phyloP scores from a whole-genome alignment of 306 rosid species.

The Neltuma alba region DNA sequence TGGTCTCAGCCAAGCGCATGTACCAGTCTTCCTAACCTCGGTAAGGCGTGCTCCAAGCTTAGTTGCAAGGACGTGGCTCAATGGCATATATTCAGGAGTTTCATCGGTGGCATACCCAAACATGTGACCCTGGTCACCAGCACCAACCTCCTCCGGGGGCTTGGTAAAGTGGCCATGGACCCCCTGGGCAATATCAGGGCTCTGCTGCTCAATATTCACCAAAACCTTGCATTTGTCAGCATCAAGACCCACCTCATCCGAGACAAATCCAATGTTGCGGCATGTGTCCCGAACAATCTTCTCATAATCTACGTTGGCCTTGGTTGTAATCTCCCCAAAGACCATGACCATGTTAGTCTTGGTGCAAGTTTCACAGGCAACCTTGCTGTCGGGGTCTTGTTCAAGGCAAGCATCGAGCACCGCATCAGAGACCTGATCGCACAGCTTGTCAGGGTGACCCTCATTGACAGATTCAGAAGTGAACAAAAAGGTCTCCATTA shows the following conservation, averaged over 20 bases:
- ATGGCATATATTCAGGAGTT: constrained; percentile 31
- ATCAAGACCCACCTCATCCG: constrained; percentile 52
- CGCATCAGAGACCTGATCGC: constrained; percentile 46
- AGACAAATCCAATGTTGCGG: constrained; percentile 43
- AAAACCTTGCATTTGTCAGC: constrained; percentile 53
- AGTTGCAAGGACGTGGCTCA: constrained; percentile 37
- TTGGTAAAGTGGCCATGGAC: constrained; percentile 48
- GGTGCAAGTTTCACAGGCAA: constrained; percentile 50
- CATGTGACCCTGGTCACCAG: constrained; percentile 49
- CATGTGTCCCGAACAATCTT: constrained; percentile 53
- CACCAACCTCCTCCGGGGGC: constrained; percentile 46
- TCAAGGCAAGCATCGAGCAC: constrained; percentile 50
- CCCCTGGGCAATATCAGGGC: constrained; percentile 37
- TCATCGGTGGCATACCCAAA: constrained; percentile 37
- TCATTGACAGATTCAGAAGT: constrained; percentile 57
- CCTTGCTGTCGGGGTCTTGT: constrained; percentile 51
- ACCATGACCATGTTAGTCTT: constrained; percentile 49
- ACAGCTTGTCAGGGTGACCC: constrained; percentile 62
- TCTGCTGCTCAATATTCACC: constrained; percentile 38
- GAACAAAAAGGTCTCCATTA: constrained; percentile 47
- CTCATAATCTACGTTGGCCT: constrained; percentile 47
- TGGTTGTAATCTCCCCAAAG: constrained; percentile 54
- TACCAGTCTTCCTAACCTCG: constrained; percentile 34
- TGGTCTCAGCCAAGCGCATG: constrained; percentile 40
- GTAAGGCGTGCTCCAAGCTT: constrained; percentile 39